Conservation (phyloP, 176 grass and related monocot species). For the Triticum dicoccoides region DNA sequence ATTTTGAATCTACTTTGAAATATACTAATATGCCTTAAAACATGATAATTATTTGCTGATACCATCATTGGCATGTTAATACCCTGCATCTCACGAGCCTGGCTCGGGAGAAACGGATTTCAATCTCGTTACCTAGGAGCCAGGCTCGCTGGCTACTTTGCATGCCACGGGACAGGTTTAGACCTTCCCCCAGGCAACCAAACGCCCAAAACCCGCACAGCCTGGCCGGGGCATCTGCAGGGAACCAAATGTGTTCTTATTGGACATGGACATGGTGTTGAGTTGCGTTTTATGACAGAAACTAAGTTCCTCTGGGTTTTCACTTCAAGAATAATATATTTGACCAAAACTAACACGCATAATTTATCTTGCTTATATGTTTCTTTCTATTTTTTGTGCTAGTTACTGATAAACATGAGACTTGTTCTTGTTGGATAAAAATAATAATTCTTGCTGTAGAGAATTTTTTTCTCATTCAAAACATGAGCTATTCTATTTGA, state of each 20-base stretch:
- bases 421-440: neutral
- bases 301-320: neutral
- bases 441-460: neutral
- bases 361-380: conserved; percentile 18
- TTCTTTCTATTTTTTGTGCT: conserved; percentile 11
- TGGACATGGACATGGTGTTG: conserved; percentile 14
- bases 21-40: conserved; percentile 25
- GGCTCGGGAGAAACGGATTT: neutral
- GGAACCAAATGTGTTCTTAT: neutral
- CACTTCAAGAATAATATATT: conserved; percentile 9
- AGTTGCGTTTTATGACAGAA: conserved; percentile 20
- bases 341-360: conserved; percentile 20
- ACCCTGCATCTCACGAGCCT: neutral
- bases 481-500: conserved; percentile 3
- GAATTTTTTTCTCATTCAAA: conserved; percentile 7
- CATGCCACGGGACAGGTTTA: neutral
- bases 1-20: conserved; percentile 20
- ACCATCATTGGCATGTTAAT: conserved; percentile 20
- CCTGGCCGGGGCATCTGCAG: neutral
- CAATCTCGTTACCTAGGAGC: conserved; percentile 1
- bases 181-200: neutral
- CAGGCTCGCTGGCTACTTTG: conserved; percentile 1
- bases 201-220: conserved; percentile 2
- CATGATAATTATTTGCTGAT: conserved; percentile 21
- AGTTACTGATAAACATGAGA: conserved; percentile 19